Percentiles rank a stretch among this genome's conserved stretches.
Evolutionary conservation across 805 yeast species (phyloP).

Genomic region (Wickerhamomyces xylosicus): DNA sequence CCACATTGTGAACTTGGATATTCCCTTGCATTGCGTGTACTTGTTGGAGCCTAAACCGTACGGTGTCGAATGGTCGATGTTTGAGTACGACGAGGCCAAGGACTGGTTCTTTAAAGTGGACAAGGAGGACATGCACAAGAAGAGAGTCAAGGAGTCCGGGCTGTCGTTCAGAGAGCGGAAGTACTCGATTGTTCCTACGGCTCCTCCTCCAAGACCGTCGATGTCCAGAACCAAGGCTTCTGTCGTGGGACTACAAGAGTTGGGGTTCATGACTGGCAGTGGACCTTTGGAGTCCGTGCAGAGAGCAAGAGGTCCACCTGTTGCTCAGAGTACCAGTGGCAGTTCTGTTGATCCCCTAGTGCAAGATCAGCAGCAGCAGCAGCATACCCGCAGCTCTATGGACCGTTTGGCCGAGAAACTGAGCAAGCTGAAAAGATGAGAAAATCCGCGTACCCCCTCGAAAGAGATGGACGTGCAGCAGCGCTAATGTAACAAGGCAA

Average conservation of each 20-base stretch:
- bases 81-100: conserved; percentile 69
- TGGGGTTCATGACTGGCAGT: neutral
- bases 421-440: too few species aligned
- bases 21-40: conserved; percentile 86
- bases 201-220: conserved; percentile 30
- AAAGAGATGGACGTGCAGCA: too few species aligned
- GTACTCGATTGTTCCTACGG: conserved; percentile 69
- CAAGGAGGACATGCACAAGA: conserved; percentile 29
- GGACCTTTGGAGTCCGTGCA: conserved; percentile 6
- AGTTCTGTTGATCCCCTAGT: too few species aligned
- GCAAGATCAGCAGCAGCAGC: too few species aligned
- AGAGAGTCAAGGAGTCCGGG: conserved; percentile 58
- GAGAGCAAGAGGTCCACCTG: conserved; percentile 12
- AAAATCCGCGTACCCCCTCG: too few species aligned
- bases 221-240: too few species aligned
- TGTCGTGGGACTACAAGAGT: too few species aligned
- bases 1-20: conserved; percentile 80
- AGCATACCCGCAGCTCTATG: too few species aligned
- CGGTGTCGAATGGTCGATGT: conserved; percentile 89
- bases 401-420: too few species aligned
- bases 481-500: too few species aligned
- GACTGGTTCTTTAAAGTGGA: conserved; percentile 71
- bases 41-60: conserved; percentile 88
- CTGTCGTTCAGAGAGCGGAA: conserved; percentile 60
- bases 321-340: too few species aligned